These are phyloP conservation scores for Didymella sp. DNA, from an alignment of 2,329 filamentous ascomycete genomes.

Conservation along the genomic window DNA sequence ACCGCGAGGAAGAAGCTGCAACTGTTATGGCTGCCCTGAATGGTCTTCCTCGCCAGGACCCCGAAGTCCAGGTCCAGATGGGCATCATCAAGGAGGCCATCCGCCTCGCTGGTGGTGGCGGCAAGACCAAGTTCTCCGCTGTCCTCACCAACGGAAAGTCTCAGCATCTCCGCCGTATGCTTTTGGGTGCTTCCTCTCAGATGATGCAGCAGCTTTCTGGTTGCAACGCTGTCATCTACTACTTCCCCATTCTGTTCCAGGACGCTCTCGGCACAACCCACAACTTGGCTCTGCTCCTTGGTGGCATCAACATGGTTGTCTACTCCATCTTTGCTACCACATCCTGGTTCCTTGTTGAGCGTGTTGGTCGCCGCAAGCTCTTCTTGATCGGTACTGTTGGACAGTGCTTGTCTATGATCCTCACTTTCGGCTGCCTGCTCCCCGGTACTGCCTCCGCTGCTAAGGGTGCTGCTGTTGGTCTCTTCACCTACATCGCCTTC, in stretches of 20 bases:
- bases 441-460: conserved; percentile 47
- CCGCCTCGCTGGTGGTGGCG: conserved; percentile 44
- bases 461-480: conserved; percentile 63
- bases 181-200: conserved; percentile 66
- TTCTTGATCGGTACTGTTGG: conserved; percentile 56
- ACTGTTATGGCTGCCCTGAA: conserved; percentile 58
- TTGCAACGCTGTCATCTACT: conserved; percentile 55
- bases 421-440: conserved; percentile 53
- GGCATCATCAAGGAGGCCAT: conserved; percentile 67
- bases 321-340: conserved; percentile 63
- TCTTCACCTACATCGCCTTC: conserved; percentile 73
- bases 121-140: conserved; percentile 55
- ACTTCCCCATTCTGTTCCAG: conserved; percentile 53
- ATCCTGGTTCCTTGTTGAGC: conserved; percentile 71
- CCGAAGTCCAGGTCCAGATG: conserved; percentile 64
- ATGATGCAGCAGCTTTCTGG: conserved; percentile 64
- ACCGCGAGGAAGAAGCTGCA: conserved; percentile 55
- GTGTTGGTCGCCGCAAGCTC: conserved; percentile 60
- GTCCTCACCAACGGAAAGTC: conserved; percentile 67
- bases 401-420: conserved; percentile 58
- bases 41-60: conserved; percentile 57
- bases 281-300: conserved; percentile 55
- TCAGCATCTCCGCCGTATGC: conserved; percentile 68
- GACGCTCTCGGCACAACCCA: conserved; percentile 59
- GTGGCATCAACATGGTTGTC: conserved; percentile 62